A percentile compares a stretch with the other conserved stretches of the same genome.
Evolutionary conservation across 139 green algal genomes (phyloP).

Genomic region (Pleodorina starrii): DNA sequence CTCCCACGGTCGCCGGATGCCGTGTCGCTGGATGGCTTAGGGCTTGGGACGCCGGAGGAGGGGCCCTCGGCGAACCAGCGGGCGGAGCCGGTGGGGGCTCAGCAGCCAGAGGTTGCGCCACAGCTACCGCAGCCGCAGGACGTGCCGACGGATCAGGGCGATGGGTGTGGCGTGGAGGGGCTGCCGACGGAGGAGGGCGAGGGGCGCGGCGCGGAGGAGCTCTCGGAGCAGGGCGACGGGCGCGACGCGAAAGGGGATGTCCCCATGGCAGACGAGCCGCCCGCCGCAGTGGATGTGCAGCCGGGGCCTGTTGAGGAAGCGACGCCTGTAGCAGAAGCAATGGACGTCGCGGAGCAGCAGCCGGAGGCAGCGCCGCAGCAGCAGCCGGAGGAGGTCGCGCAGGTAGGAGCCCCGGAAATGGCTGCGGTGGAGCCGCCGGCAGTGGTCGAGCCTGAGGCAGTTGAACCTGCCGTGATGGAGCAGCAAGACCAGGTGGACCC

Average conservation of each 20-base stretch:
- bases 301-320: background rate
- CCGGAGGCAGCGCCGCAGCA: background rate
- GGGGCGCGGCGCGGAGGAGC: too few species aligned
- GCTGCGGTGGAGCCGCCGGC: background rate
- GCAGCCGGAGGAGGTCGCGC: background rate
- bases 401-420: background rate
- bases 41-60: background rate
- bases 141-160: background rate
- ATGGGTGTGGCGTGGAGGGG: too few species aligned
- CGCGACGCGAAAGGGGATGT: background rate
- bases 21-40: background rate
- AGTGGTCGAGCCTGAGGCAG: background rate
- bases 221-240: too few species aligned
- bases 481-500: slow-evolving; percentile 43
- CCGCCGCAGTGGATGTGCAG: background rate
- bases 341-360: background rate
- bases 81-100: background rate
- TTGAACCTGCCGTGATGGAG: background rate
- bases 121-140: background rate
- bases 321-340: background rate
- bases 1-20: slow-evolving; percentile 17
- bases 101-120: background rate
- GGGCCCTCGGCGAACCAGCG: background rate
- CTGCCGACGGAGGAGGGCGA: background rate
- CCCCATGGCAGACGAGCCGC: background rate